phyloP scores from a whole-genome alignment of 2,329 filamentous ascomycete species.

The Sclerotiophoma versabilis region DNA sequence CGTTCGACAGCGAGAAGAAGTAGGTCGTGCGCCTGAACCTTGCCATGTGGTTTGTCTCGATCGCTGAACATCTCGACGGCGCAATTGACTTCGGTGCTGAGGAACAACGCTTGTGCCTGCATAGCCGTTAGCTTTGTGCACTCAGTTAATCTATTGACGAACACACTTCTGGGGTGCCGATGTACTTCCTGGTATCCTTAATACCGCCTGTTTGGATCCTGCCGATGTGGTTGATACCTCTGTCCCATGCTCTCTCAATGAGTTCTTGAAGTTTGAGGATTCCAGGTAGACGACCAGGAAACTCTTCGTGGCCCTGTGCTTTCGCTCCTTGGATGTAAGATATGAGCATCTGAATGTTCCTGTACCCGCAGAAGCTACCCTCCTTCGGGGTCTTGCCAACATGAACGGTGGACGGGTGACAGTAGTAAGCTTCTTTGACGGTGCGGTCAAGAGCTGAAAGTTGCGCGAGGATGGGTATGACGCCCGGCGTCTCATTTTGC shows the following conservation, averaged over 20 bases:
- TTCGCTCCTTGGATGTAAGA: conserved; percentile 74
- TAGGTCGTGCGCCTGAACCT: conserved; percentile 57
- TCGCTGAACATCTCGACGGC: conserved; percentile 61
- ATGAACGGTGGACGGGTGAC: conserved; percentile 76
- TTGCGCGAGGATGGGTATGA: conserved; percentile 56
- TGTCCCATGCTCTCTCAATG: conserved; percentile 89
- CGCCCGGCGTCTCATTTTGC: conserved; percentile 54
- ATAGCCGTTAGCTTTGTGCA: conserved; percentile 17
- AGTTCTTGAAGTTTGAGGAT: conserved; percentile 84
- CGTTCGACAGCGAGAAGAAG: conserved; percentile 73
- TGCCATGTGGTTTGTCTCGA: conserved; percentile 50
- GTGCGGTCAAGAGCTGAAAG: conserved; percentile 65
- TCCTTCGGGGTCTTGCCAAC: conserved; percentile 81
- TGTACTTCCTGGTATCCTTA: conserved; percentile 89
- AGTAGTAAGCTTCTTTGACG: conserved; percentile 78
- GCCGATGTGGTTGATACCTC: conserved; percentile 77
- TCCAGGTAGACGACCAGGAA: conserved; percentile 69
- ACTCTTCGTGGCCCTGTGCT: conserved; percentile 65
- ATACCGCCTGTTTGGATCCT: conserved; percentile 86
- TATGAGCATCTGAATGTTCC: conserved; percentile 90
- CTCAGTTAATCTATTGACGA: not conserved
- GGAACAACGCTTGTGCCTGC: conserved; percentile 80
- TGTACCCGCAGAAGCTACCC: conserved; percentile 92
- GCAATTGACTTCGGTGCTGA: conserved; percentile 67
- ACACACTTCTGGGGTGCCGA: conserved; percentile 84